These are phyloP conservation scores for Cucurbita argyrosperma DNA, from an alignment of 306 rosid genomes.

Conservation along the genomic window DNA sequence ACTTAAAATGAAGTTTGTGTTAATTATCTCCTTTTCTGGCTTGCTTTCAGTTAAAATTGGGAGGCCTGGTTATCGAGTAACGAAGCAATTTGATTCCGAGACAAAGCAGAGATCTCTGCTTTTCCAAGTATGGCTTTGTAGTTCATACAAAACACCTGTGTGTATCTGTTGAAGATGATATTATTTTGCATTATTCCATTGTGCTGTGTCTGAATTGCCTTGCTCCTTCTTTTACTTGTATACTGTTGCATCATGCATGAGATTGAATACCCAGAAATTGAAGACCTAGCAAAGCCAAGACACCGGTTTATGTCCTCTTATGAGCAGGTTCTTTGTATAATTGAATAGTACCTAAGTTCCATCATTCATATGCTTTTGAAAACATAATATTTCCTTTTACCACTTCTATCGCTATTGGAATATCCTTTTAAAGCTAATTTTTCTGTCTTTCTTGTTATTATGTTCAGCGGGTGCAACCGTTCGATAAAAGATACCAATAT, in stretches of 20 bases:
- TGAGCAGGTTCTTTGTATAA: slow-evolving; percentile 48
- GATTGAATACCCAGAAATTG: slow-evolving; percentile 98
- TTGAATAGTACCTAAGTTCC: background rate
- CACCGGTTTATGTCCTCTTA: slow-evolving; percentile 95
- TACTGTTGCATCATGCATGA: slow-evolving; percentile 13
- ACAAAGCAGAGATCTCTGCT: slow-evolving; percentile 91
- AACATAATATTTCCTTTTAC: background rate
- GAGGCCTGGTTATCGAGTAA: slow-evolving; percentile 86
- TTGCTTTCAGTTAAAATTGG: slow-evolving; percentile 74
- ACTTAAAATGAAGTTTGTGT: background rate
- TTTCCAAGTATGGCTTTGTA: slow-evolving; percentile 45
- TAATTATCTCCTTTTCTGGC: background rate
- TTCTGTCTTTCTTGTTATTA: background rate
- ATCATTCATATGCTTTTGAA: background rate
- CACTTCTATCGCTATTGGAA: background rate
- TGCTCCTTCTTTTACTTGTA: background rate
- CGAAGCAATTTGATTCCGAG: slow-evolving; percentile 83
- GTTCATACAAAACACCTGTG: background rate
- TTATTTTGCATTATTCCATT: background rate
- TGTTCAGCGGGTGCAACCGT: slow-evolving; percentile 60
- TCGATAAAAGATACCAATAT: slow-evolving; percentile 77
- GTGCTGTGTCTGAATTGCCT: background rate
- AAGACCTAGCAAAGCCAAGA: slow-evolving; percentile 78
- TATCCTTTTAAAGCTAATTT: background rate
- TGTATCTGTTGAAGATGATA: background rate